A percentile compares a stretch with the other conserved stretches of the same genome.
Evolutionary conservation across 805 yeast species (phyloP).

Genomic region (Schwanniomyces sp.): DNA sequence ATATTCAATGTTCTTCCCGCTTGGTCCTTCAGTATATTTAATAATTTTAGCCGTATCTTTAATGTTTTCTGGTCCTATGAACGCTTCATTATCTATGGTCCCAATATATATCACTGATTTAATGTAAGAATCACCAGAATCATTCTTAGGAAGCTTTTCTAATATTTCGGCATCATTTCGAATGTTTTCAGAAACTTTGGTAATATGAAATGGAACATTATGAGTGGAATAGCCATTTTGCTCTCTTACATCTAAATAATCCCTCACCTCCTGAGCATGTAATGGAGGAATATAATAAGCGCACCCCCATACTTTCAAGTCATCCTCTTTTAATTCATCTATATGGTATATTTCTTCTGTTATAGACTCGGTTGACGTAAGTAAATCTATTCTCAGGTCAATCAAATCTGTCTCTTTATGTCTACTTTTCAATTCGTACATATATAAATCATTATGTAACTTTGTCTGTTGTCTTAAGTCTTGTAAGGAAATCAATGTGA

Average conservation of each 20-base stretch:
- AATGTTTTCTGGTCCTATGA: conserved; percentile 77
- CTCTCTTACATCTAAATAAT: conserved; percentile 77
- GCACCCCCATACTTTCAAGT: conserved; percentile 69
- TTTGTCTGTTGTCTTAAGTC: conserved; percentile 44
- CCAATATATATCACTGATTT: conserved; percentile 78
- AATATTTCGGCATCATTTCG: conserved; percentile 8
- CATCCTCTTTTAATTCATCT: conserved; percentile 33
- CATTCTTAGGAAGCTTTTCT: conserved; percentile 12
- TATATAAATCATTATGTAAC: conserved; percentile 44
- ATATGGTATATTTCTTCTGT: conserved; percentile 6
- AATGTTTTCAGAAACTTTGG: conserved; percentile 17
- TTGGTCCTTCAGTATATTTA: conserved; percentile 62
- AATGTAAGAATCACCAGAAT: conserved; percentile 43
- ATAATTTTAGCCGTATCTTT: conserved; percentile 62
- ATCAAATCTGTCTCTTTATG: conserved; percentile 9
- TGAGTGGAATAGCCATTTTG: conserved; percentile 85
- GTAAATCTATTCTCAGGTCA: neutral
- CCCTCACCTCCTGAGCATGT: conserved; percentile 58
- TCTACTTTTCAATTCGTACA: conserved; percentile 23
- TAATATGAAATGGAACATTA: conserved; percentile 60
- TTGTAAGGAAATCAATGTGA: conserved; percentile 65
- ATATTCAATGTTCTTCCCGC: conserved; percentile 80
- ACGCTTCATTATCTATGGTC: conserved; percentile 74
- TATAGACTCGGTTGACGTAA: conserved; percentile 1
- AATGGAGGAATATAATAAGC: conserved; percentile 78